These are phyloP conservation scores for Globisporangium iwayamae DNA, from an alignment of 352 stramenopile genomes.

Conservation along the genomic window DNA sequence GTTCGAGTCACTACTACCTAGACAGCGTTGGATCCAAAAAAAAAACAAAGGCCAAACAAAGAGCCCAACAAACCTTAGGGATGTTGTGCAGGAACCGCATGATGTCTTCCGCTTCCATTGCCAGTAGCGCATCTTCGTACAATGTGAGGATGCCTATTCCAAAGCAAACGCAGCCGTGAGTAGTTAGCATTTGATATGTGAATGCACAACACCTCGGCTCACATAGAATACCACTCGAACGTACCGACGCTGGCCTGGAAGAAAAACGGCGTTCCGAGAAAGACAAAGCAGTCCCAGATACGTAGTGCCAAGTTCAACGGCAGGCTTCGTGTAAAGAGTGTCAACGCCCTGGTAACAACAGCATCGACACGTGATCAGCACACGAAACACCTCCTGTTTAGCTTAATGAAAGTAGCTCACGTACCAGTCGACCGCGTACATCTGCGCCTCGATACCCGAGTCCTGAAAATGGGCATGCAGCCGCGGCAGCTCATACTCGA, in stretches of 20 bases:
- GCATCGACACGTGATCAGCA: background rate
- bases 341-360: slow-evolving; percentile 51
- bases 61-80: slow-evolving; percentile 31
- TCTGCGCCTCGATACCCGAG: slow-evolving; percentile 75
- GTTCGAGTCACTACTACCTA: background rate
- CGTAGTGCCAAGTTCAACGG: slow-evolving; percentile 70
- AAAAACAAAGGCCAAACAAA: background rate
- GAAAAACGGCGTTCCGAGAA: slow-evolving; percentile 79
- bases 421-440: slow-evolving; percentile 87
- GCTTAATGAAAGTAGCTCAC: slow-evolving; percentile 6
- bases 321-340: slow-evolving; percentile 75
- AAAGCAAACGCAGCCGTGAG: background rate
- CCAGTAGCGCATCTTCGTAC: slow-evolving; percentile 64
- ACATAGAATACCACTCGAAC: background rate
- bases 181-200: background rate
- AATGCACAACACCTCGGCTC: background rate
- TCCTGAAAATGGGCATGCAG: slow-evolving; percentile 66
- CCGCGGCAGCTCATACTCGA: slow-evolving; percentile 73
- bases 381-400: background rate
- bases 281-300: slow-evolving; percentile 82
- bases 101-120: slow-evolving; percentile 72
- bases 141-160: slow-evolving; percentile 56
- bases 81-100: slow-evolving; percentile 83
- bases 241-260: slow-evolving; percentile 85
- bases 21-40: background rate